A percentile compares a stretch with the other conserved stretches of the same genome.
These are phyloP conservation scores for Xylaria digitata DNA, from an alignment of 2,329 filamentous ascomycete species.

Conservation along the genomic window DNA sequence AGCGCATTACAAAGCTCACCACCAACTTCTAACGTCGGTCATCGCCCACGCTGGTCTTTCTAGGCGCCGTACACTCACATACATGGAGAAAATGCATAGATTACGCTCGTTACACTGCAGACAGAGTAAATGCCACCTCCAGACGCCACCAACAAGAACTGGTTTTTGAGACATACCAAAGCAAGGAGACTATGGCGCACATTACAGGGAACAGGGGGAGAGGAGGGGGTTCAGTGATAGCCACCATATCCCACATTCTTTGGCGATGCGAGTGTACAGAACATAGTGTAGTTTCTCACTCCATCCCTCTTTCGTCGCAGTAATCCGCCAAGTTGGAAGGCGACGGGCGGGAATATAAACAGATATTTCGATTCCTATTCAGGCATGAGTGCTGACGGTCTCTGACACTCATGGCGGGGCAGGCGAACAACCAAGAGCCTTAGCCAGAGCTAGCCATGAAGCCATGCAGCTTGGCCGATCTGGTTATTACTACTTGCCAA, in stretches of 20 bases:
- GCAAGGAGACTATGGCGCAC: too few species aligned
- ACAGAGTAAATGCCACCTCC: background rate
- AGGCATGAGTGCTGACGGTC: slow-evolving; percentile 27
- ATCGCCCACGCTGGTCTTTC: background rate
- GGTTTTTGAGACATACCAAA: too few species aligned
- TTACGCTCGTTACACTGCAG: slow-evolving; percentile 6
- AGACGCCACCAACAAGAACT: background rate
- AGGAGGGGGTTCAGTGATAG: background rate
- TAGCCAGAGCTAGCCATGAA: slow-evolving; percentile 33
- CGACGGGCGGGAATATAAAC: slow-evolving; percentile 20
- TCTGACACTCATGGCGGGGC: slow-evolving; percentile 23
- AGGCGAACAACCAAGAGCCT: slow-evolving; percentile 21
- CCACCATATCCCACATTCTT: slow-evolving; percentile 2
- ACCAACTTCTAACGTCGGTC: slow-evolving; percentile 21
- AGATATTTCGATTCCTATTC: slow-evolving; percentile 23
- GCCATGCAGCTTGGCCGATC: slow-evolving; percentile 36
- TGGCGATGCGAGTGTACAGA: background rate
- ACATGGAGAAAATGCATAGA: too few species aligned
- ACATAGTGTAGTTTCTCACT: background rate
- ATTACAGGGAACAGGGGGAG: too few species aligned
- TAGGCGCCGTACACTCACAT: too few species aligned
- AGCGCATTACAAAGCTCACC: slow-evolving; percentile 30
- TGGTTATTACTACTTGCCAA: slow-evolving; percentile 40
- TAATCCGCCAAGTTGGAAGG: slow-evolving; percentile 32
- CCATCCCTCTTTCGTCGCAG: slow-evolving; percentile 18